phyloP scores from a whole-genome alignment of 441 rosid genomes.

The Hura crepitans region DNA sequence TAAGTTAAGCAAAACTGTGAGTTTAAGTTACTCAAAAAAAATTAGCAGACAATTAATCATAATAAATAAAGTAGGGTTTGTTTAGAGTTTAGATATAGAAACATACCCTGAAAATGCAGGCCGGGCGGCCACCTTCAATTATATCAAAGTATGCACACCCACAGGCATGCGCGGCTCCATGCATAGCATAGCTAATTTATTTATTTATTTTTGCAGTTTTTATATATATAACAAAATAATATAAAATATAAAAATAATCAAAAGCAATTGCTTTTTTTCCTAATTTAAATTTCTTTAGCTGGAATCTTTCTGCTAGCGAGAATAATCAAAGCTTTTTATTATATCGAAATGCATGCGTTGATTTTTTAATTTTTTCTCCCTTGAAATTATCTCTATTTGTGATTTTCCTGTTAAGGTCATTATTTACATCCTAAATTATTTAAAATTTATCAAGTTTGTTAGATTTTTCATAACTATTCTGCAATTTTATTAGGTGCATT shows the following conservation, averaged over 20 bases:
- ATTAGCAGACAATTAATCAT: no score
- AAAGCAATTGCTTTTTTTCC: background rate
- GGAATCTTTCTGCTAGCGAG: slow-evolving; percentile 38
- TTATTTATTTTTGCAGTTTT: background rate
- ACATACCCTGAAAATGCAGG: background rate
- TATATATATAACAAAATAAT: background rate
- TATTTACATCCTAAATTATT: no score
- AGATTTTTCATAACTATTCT: no score
- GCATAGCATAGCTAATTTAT: background rate
- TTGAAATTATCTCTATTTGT: background rate
- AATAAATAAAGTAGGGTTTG: no score
- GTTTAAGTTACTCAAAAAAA: no score
- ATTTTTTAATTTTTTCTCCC: background rate
- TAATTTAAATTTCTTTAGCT: background rate
- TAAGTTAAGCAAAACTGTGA: no score
- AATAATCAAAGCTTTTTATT: slow-evolving; percentile 32
- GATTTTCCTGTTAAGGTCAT: no score
- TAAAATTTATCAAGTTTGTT: no score
- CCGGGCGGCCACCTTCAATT: background rate
- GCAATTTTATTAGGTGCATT: no score
- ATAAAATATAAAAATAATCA: background rate
- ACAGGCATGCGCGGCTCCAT: slow-evolving; percentile 12
- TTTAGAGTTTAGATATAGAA: no score
- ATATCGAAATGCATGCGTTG: slow-evolving; percentile 30
- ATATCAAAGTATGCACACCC: background rate